phyloP scores from a whole-genome alignment of 371 early-diverging fungal genomes.

The Capillidium rhysosporum region DNA sequence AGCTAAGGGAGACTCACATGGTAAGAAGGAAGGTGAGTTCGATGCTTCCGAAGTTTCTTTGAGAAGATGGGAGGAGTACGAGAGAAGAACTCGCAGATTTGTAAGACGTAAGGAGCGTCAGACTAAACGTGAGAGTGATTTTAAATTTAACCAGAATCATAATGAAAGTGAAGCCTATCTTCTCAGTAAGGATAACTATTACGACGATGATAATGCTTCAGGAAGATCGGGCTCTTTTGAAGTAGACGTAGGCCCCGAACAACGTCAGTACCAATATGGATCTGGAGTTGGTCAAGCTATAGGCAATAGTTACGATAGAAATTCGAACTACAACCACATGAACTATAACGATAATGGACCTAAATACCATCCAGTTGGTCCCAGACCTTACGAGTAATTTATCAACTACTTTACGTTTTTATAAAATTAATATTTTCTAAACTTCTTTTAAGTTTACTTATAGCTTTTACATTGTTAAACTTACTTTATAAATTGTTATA shows the following conservation, averaged over 20 bases:
- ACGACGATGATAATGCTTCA: not conserved
- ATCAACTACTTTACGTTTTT: no score
- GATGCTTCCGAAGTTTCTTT: slow-evolving; percentile 47
- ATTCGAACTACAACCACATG: not conserved
- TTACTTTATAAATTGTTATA: no score
- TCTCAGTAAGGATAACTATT: not conserved
- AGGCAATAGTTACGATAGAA: not conserved
- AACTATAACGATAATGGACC: not conserved
- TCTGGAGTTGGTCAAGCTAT: not conserved
- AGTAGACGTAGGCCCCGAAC: not conserved
- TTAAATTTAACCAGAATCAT: no score
- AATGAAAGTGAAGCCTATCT: not conserved
- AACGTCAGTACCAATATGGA: not conserved
- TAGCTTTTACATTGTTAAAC: no score
- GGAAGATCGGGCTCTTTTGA: not conserved
- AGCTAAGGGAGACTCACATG: slow-evolving; percentile 55
- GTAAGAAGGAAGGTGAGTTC: slow-evolving; percentile 49
- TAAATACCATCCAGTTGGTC: not conserved
- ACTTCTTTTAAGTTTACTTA: no score
- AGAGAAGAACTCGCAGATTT: slow-evolving; percentile 41
- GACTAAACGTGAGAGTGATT: not conserved
- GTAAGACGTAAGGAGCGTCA: slow-evolving; percentile 29
- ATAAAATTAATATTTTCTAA: no score
- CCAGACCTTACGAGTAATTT: not conserved
- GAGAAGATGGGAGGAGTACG: slow-evolving; percentile 75